Conservation (phyloP, 2,329 filamentous ascomycete species). For the Penicillium concentricum region DNA sequence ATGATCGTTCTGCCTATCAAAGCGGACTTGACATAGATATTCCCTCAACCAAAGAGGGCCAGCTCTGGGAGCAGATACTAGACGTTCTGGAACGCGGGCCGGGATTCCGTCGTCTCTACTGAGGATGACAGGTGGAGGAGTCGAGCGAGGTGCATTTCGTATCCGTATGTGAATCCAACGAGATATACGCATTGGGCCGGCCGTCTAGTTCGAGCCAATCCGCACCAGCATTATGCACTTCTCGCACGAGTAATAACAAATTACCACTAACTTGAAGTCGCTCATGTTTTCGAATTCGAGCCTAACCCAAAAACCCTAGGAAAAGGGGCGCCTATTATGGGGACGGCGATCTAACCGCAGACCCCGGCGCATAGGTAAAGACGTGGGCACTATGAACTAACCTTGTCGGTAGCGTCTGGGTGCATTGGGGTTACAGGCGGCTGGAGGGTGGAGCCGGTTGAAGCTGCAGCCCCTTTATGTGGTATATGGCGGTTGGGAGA, state of each 20-base stretch:
- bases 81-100: constrained; percentile 17
- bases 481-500: constrained; percentile 39
- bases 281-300: constrained; percentile 29
- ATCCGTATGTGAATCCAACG: constrained; percentile 22
- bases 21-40: constrained; percentile 52
- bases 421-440: constrained; percentile 37
- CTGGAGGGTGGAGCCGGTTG: constrained; percentile 32
- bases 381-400: constrained; percentile 29
- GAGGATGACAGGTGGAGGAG: constrained; percentile 32
- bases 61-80: constrained; percentile 23
- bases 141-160: constrained; percentile 31
- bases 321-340: constrained; percentile 27
- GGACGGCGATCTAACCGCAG: constrained; percentile 29
- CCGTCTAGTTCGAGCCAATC: constrained; percentile 17
- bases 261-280: constrained; percentile 5
- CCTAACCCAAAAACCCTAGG: constrained; percentile 20
- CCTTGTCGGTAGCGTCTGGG: constrained; percentile 28
- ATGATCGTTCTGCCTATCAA: constrained; percentile 42
- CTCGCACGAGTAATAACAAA: constrained; percentile 20
- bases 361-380: constrained; percentile 20
- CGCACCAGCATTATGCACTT: constrained; percentile 24
- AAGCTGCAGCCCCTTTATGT: constrained; percentile 30
- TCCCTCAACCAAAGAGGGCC: constrained; percentile 47
- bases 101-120: constrained; percentile 31
- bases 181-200: neutral